A percentile compares a stretch with the other conserved stretches of the same genome.
phyloP scores from a whole-genome alignment of 2,329 filamentous ascomycete genomes.

The Leptodontidium sp. region DNA sequence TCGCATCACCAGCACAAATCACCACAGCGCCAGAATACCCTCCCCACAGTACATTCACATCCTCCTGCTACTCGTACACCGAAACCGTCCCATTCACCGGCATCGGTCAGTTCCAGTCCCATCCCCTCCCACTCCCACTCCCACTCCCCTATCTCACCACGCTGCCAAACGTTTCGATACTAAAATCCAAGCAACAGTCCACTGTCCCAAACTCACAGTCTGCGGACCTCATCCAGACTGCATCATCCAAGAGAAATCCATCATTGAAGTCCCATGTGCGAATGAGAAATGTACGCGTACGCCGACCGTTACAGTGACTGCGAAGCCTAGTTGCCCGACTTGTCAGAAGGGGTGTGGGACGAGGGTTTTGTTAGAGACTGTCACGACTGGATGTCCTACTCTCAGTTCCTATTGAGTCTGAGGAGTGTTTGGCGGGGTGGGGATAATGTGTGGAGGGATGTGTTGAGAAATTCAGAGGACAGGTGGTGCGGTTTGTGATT shows the following conservation, averaged over 20 bases:
- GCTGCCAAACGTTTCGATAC: neutral
- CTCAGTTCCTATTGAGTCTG: neutral
- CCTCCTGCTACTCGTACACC: slow-evolving; percentile 33
- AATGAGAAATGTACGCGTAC: slow-evolving; percentile 34
- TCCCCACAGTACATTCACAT: neutral
- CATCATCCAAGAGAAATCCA: slow-evolving; percentile 23
- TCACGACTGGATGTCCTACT: slow-evolving; percentile 17
- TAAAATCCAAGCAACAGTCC: slow-evolving; percentile 22
- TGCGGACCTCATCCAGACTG: slow-evolving; percentile 32
- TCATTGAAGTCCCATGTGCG: slow-evolving; percentile 28
- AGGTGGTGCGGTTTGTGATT: neutral
- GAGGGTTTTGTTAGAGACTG: slow-evolving; percentile 25
- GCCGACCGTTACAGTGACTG: slow-evolving; percentile 37
- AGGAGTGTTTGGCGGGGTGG: neutral
- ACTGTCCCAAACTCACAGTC: slow-evolving; percentile 23
- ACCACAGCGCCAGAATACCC: slow-evolving; percentile 19
- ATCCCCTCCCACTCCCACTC: no score
- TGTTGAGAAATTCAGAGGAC: neutral
- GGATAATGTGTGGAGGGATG: neutral
- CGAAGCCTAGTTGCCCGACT: slow-evolving; percentile 24
- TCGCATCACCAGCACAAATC: slow-evolving; percentile 24
- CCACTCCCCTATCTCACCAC: no score
- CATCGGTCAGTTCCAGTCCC: slow-evolving; percentile 17
- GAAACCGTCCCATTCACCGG: slow-evolving; percentile 32
- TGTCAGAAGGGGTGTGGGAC: slow-evolving; percentile 35